These are phyloP conservation scores for Zelonia costaricensis DNA, from an alignment of 208 protist genomes.

Conservation along the genomic window DNA sequence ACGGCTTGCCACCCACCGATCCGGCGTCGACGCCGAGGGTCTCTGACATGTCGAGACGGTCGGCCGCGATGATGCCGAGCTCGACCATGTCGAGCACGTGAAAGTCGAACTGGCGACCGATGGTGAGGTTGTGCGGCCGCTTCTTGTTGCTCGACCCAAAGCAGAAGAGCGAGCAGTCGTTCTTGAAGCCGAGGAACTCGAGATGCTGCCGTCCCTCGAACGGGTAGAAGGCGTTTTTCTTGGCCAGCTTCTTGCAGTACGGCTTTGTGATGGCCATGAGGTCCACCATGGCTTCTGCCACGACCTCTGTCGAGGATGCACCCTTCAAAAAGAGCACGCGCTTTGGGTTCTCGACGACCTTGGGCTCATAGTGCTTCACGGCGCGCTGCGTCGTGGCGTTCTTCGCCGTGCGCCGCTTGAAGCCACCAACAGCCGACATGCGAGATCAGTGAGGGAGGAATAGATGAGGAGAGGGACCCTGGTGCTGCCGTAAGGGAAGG, in stretches of 20 bases:
- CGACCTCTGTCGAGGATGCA: slow-evolving; percentile 58
- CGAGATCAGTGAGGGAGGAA: neutral
- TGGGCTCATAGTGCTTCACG: slow-evolving; percentile 84
- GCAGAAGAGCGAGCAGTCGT: slow-evolving; percentile 91
- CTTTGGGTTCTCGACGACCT: slow-evolving; percentile 89
- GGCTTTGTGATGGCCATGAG: slow-evolving; percentile 80
- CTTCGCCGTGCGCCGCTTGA: slow-evolving; percentile 75
- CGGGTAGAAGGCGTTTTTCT: slow-evolving; percentile 84
- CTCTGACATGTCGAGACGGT: slow-evolving; percentile 68
- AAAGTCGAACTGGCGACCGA: slow-evolving; percentile 90
- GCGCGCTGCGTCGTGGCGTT: slow-evolving; percentile 63
- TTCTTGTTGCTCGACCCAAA: slow-evolving; percentile 90
- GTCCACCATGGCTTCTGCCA: slow-evolving; percentile 73
- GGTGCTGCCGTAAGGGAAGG: too few species aligned
- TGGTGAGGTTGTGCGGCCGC: slow-evolving; percentile 84
- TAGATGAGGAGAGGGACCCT: too few species aligned
- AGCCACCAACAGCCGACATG: slow-evolving; percentile 60
- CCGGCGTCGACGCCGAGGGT: slow-evolving; percentile 53
- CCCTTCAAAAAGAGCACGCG: slow-evolving; percentile 77
- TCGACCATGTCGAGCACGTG: slow-evolving; percentile 92
- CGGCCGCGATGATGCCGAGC: slow-evolving; percentile 76
- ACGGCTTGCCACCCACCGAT: slow-evolving; percentile 78
- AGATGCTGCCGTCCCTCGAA: slow-evolving; percentile 87
- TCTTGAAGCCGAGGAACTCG: slow-evolving; percentile 92
- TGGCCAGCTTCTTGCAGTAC: slow-evolving; percentile 76